A percentile compares a stretch with the other conserved stretches of the same genome.
Conservation (phyloP, 345 rosid species). For the Triadica sebifera region DNA sequence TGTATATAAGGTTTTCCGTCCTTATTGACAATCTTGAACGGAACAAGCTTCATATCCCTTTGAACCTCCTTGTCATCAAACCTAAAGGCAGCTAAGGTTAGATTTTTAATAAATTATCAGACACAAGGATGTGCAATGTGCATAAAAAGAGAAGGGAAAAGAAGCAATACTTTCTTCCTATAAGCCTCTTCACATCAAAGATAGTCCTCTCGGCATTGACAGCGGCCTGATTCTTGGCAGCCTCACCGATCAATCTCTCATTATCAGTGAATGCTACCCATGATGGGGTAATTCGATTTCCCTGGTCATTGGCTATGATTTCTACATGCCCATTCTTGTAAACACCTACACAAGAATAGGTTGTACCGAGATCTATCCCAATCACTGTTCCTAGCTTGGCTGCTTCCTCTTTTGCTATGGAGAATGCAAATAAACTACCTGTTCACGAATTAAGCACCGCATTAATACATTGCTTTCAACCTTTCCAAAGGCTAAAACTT, state of each 20-base stretch:
- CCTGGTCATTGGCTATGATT: constrained; percentile 34
- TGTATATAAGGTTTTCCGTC: constrained; percentile 33
- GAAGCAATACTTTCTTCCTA: constrained; percentile 26
- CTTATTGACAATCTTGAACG: constrained; percentile 33
- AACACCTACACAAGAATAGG: constrained; percentile 30
- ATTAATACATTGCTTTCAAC: background rate
- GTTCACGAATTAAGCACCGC: background rate
- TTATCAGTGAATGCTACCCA: constrained; percentile 31
- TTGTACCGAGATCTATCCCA: constrained; percentile 21
- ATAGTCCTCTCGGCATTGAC: constrained; percentile 25
- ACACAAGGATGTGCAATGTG: background rate
- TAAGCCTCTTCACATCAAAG: constrained; percentile 33
- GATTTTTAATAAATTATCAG: no score
- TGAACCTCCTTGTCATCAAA: constrained; percentile 34
- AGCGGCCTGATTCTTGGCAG: constrained; percentile 29
- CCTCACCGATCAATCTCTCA: constrained; percentile 30
- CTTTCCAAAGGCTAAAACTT: background rate
- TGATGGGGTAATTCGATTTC: constrained; percentile 31
- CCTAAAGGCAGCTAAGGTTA: background rate
- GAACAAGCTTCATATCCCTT: constrained; percentile 30
- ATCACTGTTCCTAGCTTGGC: constrained; percentile 23
- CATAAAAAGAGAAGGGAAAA: background rate
- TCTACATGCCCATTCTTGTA: constrained; percentile 25
- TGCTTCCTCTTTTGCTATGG: constrained; percentile 23
- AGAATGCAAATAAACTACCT: constrained; percentile 17